Conservation (phyloP, 352 stramenopile genomes). For the Phytophthora palmivora region DNA sequence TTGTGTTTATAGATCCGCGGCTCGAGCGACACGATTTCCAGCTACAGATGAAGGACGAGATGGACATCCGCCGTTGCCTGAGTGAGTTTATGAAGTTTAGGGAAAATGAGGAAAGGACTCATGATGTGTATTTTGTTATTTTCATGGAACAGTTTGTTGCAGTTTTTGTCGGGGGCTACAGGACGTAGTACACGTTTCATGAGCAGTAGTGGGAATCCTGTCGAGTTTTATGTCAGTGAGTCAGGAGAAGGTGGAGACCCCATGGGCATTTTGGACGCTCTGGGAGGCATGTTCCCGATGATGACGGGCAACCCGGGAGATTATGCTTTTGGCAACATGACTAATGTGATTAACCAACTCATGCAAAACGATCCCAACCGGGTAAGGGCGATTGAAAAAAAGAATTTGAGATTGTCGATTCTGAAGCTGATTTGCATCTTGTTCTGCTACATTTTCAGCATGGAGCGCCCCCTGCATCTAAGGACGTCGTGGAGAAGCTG, state of each 20-base stretch:
- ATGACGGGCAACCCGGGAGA: conserved; percentile 74
- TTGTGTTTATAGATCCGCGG: conserved; percentile 25
- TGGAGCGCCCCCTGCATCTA: conserved; percentile 77
- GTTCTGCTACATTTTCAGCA: conserved; percentile 49
- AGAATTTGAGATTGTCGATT: conserved; percentile 1
- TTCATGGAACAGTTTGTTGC: conserved; percentile 46
- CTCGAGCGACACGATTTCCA: conserved; percentile 25
- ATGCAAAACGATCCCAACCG: conserved; percentile 91
- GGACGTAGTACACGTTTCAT: conserved; percentile 62
- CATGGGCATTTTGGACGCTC: conserved; percentile 62
- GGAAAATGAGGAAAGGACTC: not conserved
- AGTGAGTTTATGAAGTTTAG: conserved; percentile 31
- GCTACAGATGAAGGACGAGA: conserved; percentile 24
- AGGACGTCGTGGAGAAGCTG: conserved; percentile 77
- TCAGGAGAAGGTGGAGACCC: conserved; percentile 46
- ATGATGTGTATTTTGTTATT: conserved; percentile 1
- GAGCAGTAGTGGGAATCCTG: conserved; percentile 66
- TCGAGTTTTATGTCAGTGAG: conserved; percentile 84
- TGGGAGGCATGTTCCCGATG: conserved; percentile 68
- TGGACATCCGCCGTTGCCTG: conserved; percentile 26
- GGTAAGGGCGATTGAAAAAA: conserved; percentile 52
- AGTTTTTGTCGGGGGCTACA: conserved; percentile 46
- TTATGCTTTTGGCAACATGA: conserved; percentile 88
- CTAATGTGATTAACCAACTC: conserved; percentile 88
- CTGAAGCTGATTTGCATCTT: conserved; percentile 20